Evolutionary conservation across 2,329 filamentous ascomycete species (phyloP).

Genomic region (Penicillium concentricum): DNA sequence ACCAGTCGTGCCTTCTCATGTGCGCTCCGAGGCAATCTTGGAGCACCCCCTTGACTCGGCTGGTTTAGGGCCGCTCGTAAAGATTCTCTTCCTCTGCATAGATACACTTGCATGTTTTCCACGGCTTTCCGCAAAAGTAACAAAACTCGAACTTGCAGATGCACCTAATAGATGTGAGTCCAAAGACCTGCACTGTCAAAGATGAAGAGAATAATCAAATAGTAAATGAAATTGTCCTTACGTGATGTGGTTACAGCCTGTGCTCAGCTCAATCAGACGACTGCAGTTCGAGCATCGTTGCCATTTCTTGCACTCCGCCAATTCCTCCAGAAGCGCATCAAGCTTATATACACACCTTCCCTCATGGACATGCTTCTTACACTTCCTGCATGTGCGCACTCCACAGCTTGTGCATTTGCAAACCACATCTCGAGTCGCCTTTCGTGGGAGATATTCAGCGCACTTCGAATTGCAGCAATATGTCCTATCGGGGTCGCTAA

Average conservation of each 20-base stretch:
- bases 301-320: neutral
- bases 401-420: constrained; percentile 1
- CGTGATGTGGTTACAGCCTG: constrained; percentile 5
- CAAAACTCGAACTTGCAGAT: constrained; percentile 1
- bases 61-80: neutral
- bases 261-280: constrained; percentile 3
- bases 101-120: neutral
- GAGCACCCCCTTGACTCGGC: neutral
- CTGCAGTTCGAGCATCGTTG: constrained; percentile 1
- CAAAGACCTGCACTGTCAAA: neutral
- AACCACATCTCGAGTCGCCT: too few relatives aligned
- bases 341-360: neutral
- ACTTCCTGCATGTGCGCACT: neutral
- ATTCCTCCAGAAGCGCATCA: constrained; percentile 1
- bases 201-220: too few relatives aligned
- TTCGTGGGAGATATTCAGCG: neutral
- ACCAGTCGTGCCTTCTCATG: neutral
- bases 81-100: neutral
- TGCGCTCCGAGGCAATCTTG: neutral
- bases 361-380: neutral
- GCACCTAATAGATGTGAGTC: neutral
- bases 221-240: neutral
- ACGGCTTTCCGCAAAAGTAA: neutral
- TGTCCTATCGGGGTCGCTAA: neutral
- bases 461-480: constrained; percentile 1